Conservation (phyloP, 768 basidiomycete genomes). For the Leccinum obscurum region DNA sequence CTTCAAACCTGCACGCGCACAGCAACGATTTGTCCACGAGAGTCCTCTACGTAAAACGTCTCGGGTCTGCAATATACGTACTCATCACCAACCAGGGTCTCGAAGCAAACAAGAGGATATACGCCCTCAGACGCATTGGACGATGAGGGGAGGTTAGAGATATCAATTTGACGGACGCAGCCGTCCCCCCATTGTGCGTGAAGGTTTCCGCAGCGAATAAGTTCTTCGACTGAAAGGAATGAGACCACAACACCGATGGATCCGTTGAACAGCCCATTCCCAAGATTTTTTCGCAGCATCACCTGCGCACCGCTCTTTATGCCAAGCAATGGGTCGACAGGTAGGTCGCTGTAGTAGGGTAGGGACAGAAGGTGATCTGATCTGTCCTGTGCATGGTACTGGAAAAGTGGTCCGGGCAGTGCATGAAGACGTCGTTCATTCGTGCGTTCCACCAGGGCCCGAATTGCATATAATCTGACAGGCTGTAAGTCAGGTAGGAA, state of each 20-base stretch:
- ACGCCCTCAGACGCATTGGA: background rate
- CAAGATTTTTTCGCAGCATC: background rate
- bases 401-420: background rate
- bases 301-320: background rate
- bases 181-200: background rate
- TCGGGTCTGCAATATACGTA: background rate
- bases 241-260: background rate
- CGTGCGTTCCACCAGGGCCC: background rate
- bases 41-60: background rate
- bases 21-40: background rate
- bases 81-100: background rate
- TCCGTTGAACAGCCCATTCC: background rate
- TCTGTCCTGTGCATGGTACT: background rate
- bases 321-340: background rate
- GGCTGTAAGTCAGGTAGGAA: background rate
- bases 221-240: background rate
- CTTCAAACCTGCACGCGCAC: background rate
- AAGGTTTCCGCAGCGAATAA: background rate
- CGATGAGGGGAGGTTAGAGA: background rate
- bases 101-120: background rate
- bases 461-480: background rate
- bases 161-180: background rate
- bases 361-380: background rate
- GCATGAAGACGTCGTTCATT: background rate
- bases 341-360: background rate